Evolutionary conservation across 2,329 filamentous ascomycete species (phyloP), one percentile per base, ranked within the genome.

Genomic region (Uncinocarpus reesii): DNA sequence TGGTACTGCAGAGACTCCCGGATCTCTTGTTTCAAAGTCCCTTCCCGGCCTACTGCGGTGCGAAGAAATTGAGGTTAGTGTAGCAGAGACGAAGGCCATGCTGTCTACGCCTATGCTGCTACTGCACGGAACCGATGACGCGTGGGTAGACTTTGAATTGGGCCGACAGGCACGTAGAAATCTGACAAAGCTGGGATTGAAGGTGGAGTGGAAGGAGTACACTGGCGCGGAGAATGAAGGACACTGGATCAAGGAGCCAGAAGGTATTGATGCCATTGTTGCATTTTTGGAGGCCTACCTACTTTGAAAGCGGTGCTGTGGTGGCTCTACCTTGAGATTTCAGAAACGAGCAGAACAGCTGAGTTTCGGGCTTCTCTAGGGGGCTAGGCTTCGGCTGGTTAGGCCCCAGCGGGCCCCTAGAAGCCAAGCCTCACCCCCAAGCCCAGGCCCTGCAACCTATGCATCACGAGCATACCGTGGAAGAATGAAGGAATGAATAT

Each of bases 161-260:
- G 71, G 71, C n/a, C 52, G 59, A 37, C 55, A 67, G 18, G 65
- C 65, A 0, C 49, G 51, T 4, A 52, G 59, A 4, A 55, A 66
- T 34, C 67, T 71, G 1, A 24, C 50, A 1, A 18, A 38, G 0
- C 34, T 44, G 32, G 47, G 47, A 7, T 29, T 49, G 35, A 11
- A 35, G 4, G 57, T 62, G 7, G 57, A 62, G 38, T 60, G 56
- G 54, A 18, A 56, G 7, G 67, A 72, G 51, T 74, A 73, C 52
- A 52, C 55, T 7, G 69, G 68, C 4, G 70, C 69, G 0, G 69
- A 70, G 34, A 58, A 63, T 24, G 67, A 71, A 38, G 70, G 71
- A 0, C 71, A 74, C 53, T 74, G 71, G 71, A 55, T 75, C 29
- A 71, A 74, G 53, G 66, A 67, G 49, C 69, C 70, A 0, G 65